Base-by-base conservation (phyloP, 192 early-diverging fungal genomes). In the Backusella luteola region DNA sequence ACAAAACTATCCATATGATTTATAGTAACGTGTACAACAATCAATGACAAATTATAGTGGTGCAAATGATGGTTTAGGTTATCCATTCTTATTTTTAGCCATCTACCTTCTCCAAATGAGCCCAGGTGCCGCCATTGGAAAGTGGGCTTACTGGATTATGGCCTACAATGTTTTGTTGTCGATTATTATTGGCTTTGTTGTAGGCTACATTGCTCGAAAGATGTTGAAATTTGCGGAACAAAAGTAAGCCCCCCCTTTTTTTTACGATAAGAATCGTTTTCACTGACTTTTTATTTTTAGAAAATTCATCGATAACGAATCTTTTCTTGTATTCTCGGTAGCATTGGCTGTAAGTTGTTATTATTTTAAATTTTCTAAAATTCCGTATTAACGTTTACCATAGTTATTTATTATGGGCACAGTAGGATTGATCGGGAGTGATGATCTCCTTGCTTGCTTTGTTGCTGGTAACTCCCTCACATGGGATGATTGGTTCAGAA, bases 401-500 rank as follows among this genome's bases (percentile, higher is more conserved):
- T 23, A 84, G 38, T 69, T 92, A 34, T 79, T 91, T 34, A 81
- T 94, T 4, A 85, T 92, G 38, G 94, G 94, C 4, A 75, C 89
- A n/a, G 92, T 91, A 53, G 90, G 89, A 9, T 83, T 94, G 11
- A 80, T 95, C 19, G 93, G 90, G 41, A 90, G 89, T 36, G 92
- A 95, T 73, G 90, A 92, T 63, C 86, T 96, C 6, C 79, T 96
- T 41, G 90, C 93, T 56, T 92, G 91, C 73, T 95, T 95, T 83
- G 83, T 92, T 63, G 90, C 93, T 1, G 94, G 94, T 12, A 91
- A 93, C 76, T 85, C 90, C 2, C 92, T 96, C 44, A 91, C 93
- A 0, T 96, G 95, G 95, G 96, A 98, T 70, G 92, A 91, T 67
- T 98, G 96, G 96, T 98, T 95, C 81, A 88, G 90, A 23, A 76